Conservation (phyloP, 2,329 filamentous ascomycete genomes). For the Grosmannia serpens region DNA sequence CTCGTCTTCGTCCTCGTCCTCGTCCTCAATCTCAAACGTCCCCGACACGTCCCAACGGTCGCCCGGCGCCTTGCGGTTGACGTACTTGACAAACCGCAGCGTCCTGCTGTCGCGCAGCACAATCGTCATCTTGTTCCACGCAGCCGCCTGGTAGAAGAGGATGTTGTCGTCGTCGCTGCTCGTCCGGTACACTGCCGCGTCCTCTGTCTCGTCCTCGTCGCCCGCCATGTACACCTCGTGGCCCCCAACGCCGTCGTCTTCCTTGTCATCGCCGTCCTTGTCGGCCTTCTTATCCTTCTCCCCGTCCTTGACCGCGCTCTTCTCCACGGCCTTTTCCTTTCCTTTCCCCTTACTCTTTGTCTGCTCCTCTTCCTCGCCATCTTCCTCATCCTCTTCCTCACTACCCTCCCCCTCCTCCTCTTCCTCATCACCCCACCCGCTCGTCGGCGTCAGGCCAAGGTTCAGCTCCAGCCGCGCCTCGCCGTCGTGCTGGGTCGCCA, state of each 20-base stretch:
- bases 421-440: conserved; percentile 61
- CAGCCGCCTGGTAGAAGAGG: conserved; percentile 49
- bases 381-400: conserved; percentile 15
- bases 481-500: conserved; percentile 74
- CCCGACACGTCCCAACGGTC: conserved; percentile 89
- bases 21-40: conserved; percentile 58
- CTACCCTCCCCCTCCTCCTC: conserved; percentile 33
- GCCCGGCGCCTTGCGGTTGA: conserved; percentile 68
- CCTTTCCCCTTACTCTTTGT: conserved; percentile 21
- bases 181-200: conserved; percentile 77
- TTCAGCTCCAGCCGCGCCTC: conserved; percentile 78
- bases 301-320: conserved; percentile 12
- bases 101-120: conserved; percentile 79
- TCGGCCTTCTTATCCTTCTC: conserved; percentile 18
- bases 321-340: conserved; percentile 20
- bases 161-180: conserved; percentile 64
- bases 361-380: conserved; percentile 11
- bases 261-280: conserved; percentile 20
- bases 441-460: conserved; percentile 72
- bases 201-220: conserved; percentile 55
- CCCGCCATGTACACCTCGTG: conserved; percentile 92
- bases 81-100: conserved; percentile 92
- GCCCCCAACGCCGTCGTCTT: conserved; percentile 51
- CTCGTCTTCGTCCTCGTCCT: conserved; percentile 30
- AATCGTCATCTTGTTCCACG: conserved; percentile 87